phyloP scores from a whole-genome alignment of 2,329 filamentous ascomycete genomes.

The Cladosporium colombiae region DNA sequence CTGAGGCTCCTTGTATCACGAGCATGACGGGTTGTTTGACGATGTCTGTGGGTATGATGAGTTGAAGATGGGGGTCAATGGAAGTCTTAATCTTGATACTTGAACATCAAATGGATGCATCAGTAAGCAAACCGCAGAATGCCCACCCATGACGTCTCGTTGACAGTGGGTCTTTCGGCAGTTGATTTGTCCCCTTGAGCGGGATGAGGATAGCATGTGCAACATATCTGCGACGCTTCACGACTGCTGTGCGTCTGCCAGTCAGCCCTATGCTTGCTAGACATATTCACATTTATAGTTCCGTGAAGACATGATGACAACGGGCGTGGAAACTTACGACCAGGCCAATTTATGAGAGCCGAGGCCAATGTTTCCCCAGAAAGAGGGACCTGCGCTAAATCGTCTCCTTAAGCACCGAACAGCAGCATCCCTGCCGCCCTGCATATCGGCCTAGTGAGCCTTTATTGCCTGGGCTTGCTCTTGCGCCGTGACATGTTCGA shows the following conservation, averaged over 20 bases:
- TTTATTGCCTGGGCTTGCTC: neutral
- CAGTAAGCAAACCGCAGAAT: neutral
- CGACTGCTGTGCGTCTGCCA: neutral
- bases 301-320: neutral
- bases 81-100: neutral
- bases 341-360: neutral
- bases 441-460: neutral
- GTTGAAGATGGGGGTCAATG: neutral
- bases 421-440: conserved; percentile 4
- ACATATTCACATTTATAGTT: neutral
- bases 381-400: conserved; percentile 6
- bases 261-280: neutral
- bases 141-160: neutral
- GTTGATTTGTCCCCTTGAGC: neutral
- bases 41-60: neutral
- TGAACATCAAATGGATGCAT: neutral
- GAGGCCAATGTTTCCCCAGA: conserved; percentile 7
- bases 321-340: neutral
- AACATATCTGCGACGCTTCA: neutral
- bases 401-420: neutral
- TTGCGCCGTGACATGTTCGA: neutral
- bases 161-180: neutral
- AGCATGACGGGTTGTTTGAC: conserved; percentile 27
- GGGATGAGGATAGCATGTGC: neutral
- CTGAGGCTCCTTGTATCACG: conserved; percentile 47